These are phyloP conservation scores for Syncephalis plumigaleata DNA, from an alignment of 371 early-diverging fungal species.

Conservation along the genomic window DNA sequence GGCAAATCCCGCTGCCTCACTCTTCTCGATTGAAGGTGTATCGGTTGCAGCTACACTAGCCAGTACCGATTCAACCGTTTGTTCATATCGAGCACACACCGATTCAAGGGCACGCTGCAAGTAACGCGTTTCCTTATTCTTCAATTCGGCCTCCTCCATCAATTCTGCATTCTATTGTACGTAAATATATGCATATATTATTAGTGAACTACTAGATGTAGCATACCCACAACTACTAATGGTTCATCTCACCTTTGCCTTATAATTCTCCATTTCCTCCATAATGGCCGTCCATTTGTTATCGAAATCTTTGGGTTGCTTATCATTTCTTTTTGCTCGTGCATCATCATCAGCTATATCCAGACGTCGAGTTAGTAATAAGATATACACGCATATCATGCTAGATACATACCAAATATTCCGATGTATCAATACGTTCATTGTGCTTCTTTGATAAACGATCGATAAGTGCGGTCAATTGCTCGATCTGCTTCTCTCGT, in stretches of 20 bases:
- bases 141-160: slow-evolving; percentile 10
- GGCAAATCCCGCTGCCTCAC: neutral
- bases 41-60: neutral
- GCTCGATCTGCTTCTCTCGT: slow-evolving; percentile 17
- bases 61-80: neutral
- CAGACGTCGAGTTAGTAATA: too few species aligned
- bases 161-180: slow-evolving; percentile 10
- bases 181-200: neutral
- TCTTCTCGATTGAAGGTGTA: neutral
- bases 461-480: slow-evolving; percentile 16
- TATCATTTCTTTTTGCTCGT: neutral
- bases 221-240: too few species aligned
- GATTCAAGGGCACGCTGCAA: slow-evolving; percentile 17
- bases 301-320: neutral
- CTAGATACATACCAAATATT: too few species aligned
- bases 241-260: slow-evolving; percentile 1
- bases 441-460: slow-evolving; percentile 10
- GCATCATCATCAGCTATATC: neutral
- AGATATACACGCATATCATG: neutral
- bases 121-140: slow-evolving; percentile 16
- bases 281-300: slow-evolving; percentile 4
- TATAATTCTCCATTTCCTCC: slow-evolving; percentile 4
- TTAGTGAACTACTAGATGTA: neutral
- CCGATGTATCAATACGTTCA: neutral
- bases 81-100: slow-evolving; percentile 14